Evolutionary conservation across 1,139 yeast genomes (phyloP), one percentile per base, ranked within the genome.

Genomic region (Pichia norvegensis): DNA sequence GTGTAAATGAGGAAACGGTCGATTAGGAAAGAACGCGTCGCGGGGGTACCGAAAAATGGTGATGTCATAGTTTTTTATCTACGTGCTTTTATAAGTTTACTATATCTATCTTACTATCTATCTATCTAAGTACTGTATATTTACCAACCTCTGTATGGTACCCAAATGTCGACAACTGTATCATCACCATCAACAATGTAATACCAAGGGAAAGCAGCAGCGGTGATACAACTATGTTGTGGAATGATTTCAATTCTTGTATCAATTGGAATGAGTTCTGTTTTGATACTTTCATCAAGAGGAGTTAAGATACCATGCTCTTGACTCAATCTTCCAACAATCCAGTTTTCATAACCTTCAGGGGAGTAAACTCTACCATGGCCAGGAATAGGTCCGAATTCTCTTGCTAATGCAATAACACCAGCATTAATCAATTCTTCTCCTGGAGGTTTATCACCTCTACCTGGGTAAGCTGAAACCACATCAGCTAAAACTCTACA

Each of bases 171-270:
- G 1, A 67, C 71, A 3, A 83, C 79, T 17, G 40, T 29, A 11
- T 47, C 47, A 25, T 45, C 51, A 27, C 71, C 74, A 11, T 69
- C 73, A 21, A 78, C 69, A n/a, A 54, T 33, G 59, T 66, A 81
- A 62, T 70, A 81, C 68, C 76, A 78, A 3, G 79, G 78, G 59
- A 71, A 80, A 17, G 78, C 68, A 6, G 81, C 80, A 40, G 85
- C 84, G 1, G 85, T 75, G 48, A 85, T 84, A 61, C 95, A 85
- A 13, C 80, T 69, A 59, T 85, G 94, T 58, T 85, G 92, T 1
- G 92, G 90, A 27, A 77, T 57, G 36, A 85, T 67, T 39, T 67
- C 66, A 8, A 84, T 68, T 44, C 73, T 72, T 1, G 79, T 71
- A 2, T 88, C 84, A 40, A 72, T 53, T 33, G 78, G 75, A 52